Conservation (phyloP, 2,329 filamentous ascomycete genomes). For the Colletotrichum melonis region DNA sequence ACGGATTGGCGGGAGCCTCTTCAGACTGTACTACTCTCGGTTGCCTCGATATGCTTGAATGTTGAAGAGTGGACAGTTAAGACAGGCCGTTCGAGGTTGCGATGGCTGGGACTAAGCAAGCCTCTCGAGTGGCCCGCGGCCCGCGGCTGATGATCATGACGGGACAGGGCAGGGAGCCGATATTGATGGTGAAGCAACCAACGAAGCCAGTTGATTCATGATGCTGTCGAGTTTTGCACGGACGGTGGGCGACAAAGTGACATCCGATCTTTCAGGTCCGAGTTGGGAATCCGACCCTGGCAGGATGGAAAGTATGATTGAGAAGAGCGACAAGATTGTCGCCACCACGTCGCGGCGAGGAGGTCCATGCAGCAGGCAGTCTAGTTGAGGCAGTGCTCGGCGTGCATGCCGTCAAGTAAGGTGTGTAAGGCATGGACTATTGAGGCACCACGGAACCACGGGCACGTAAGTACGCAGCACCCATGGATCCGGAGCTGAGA, state of each 20-base stretch:
- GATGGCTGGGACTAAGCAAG: constrained; percentile 27
- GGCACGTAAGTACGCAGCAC: background rate
- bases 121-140: constrained; percentile 29
- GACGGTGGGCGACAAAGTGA: constrained; percentile 25
- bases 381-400: constrained; percentile 14
- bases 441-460: background rate
- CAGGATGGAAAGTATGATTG: background rate
- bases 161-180: constrained; percentile 21
- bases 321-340: constrained; percentile 8
- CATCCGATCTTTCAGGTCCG: constrained; percentile 32
- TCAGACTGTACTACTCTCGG: background rate
- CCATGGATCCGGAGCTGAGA: background rate
- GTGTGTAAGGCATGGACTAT: background rate
- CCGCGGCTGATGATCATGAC: constrained; percentile 34
- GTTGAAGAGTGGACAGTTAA: constrained; percentile 6
- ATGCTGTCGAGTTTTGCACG: constrained; percentile 15
- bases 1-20: constrained; percentile 17
- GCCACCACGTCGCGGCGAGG: constrained; percentile 27
- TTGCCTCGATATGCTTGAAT: background rate
- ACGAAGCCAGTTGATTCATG: constrained; percentile 1
- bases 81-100: background rate
- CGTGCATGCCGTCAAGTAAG: constrained; percentile 18
- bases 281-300: background rate
- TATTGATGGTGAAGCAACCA: constrained; percentile 34
- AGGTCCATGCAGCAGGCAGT: constrained; percentile 30